These are phyloP conservation scores for Suhomyces sp. DNA, from an alignment of 805 yeast genomes.

Conservation along the genomic window DNA sequence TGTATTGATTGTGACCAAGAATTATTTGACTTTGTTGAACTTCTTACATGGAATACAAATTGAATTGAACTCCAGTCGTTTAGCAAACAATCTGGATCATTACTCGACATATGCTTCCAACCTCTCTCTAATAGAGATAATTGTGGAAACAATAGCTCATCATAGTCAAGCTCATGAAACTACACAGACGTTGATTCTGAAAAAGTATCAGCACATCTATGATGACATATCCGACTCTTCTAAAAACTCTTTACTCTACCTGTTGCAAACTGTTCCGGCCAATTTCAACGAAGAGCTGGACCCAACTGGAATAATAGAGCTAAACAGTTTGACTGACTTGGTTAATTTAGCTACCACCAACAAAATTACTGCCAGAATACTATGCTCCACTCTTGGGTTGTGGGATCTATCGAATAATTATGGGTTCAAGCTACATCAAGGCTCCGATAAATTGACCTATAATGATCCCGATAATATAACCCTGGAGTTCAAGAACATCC, in stretches of 20 bases:
- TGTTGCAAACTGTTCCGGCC: constrained; percentile 12
- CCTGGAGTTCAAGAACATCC: constrained; percentile 5
- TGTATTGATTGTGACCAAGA: constrained; percentile 27
- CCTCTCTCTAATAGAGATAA: constrained; percentile 17
- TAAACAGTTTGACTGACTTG: constrained; percentile 7
- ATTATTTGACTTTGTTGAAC: constrained; percentile 25
- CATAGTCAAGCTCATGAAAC: background rate
- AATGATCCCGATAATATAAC: background rate
- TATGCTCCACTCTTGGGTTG: constrained; percentile 33
- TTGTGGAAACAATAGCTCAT: constrained; percentile 9
- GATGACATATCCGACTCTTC: constrained; percentile 7
- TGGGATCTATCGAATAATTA: constrained; percentile 32
- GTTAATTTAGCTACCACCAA: constrained; percentile 15
- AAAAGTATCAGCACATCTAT: constrained; percentile 1
- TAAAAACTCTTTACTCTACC: constrained; percentile 10
- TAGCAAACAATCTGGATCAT: background rate
- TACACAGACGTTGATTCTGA: background rate
- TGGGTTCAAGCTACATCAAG: constrained; percentile 1
- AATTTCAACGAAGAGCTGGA: constrained; percentile 7
- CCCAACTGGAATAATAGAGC: background rate
- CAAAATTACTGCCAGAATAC: constrained; percentile 25
- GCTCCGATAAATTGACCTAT: background rate
- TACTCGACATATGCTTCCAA: constrained; percentile 18
- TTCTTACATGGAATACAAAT: constrained; percentile 21
- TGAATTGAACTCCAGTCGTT: constrained; percentile 5